Conservation (phyloP, 768 basidiomycete species). For the Leccinum boreale region DNA sequence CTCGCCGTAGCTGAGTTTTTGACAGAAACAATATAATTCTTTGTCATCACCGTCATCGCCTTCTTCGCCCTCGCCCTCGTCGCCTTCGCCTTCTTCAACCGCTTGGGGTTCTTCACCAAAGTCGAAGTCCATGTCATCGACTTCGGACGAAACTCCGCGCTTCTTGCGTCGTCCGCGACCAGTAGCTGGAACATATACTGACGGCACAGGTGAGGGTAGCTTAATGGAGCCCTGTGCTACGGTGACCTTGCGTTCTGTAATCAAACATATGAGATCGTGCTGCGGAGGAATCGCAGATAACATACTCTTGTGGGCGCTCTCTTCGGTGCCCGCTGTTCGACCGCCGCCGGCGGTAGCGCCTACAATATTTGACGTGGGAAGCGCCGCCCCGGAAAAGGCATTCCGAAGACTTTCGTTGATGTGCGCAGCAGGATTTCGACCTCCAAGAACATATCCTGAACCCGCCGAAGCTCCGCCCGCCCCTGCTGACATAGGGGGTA, state of each 20-base stretch:
- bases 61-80: conserved; percentile 40
- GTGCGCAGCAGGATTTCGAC: conserved; percentile 38
- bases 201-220: conserved; percentile 34
- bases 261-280: conserved; percentile 1
- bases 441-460: conserved; percentile 31
- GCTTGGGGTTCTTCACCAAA: conserved; percentile 29
- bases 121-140: conserved; percentile 34
- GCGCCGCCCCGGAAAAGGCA: conserved; percentile 30
- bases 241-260: conserved; percentile 30
- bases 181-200: conserved; percentile 26
- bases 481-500: conserved; percentile 19
- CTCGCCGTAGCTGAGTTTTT: conserved; percentile 61
- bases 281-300: background rate
- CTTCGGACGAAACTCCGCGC: conserved; percentile 35
- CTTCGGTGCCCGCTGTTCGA: conserved; percentile 22
- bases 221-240: conserved; percentile 31
- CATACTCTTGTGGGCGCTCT: conserved; percentile 30
- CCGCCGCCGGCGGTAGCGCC: conserved; percentile 3
- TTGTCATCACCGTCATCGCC: conserved; percentile 56
- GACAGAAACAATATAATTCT: conserved; percentile 60
- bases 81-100: conserved; percentile 31
- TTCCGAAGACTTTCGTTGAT: conserved; percentile 39
- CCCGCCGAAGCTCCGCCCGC: conserved; percentile 10
- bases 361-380: conserved; percentile 16
- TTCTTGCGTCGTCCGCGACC: conserved; percentile 34